Conservation (phyloP, 805 yeast species). For the Priceomyces melissophilus region DNA sequence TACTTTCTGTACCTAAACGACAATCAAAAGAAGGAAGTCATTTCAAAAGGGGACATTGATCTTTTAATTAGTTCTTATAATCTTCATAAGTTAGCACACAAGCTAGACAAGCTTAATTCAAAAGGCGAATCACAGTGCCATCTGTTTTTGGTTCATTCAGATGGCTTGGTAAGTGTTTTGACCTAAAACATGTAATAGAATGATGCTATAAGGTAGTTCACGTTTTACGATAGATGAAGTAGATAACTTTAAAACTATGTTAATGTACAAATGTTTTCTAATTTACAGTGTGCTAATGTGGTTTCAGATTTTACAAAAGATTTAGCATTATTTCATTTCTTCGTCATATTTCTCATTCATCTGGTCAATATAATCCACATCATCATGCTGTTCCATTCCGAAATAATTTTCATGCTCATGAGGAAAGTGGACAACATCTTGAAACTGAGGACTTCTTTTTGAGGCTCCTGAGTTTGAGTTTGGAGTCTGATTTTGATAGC, state of each 20-base stretch:
- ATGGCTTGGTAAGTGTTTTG: slow-evolving; percentile 25
- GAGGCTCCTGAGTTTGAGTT: slow-evolving; percentile 6
- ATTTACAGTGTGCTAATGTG: neutral
- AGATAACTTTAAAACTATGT: neutral
- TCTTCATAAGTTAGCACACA: slow-evolving; percentile 5
- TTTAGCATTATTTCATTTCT: too few relatives aligned
- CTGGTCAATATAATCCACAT: slow-evolving; percentile 10
- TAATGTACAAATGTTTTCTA: neutral
- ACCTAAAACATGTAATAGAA: neutral
- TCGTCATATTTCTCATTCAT: too few relatives aligned
- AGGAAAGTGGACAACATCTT: slow-evolving; percentile 12
- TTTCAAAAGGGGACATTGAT: slow-evolving; percentile 6
- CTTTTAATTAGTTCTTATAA: slow-evolving; percentile 10
- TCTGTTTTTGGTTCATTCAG: slow-evolving; percentile 20
- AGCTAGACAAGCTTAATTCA: slow-evolving; percentile 6
- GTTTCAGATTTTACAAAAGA: too few relatives aligned
- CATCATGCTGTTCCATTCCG: slow-evolving; percentile 27
- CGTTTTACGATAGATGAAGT: neutral
- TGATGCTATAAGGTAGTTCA: neutral
- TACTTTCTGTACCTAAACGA: slow-evolving; percentile 6
- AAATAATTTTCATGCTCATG: slow-evolving; percentile 38
- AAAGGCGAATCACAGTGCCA: too few relatives aligned
- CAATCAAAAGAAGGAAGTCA: slow-evolving; percentile 2
- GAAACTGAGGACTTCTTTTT: neutral
- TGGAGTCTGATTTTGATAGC: slow-evolving; percentile 19